Percentiles rank a stretch among this genome's conserved stretches.
Evolutionary conservation across 192 early-diverging fungal species (phyloP).

Genomic region (Backusella circina): DNA sequence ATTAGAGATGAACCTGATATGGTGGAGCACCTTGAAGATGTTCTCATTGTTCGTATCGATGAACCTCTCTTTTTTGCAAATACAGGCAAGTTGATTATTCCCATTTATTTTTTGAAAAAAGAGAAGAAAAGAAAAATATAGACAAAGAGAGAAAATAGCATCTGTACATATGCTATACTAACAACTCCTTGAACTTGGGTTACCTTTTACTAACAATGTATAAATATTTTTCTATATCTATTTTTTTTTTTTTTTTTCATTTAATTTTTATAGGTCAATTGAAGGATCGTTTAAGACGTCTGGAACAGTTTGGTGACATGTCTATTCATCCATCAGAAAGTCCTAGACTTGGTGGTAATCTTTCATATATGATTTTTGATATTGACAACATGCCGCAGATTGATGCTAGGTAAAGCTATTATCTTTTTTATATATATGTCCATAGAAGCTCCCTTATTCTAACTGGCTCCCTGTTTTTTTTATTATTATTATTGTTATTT

Average conservation of each 20-base stretch:
- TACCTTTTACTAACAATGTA: not conserved
- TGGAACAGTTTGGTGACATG: slow-evolving; percentile 94
- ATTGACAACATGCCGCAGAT: slow-evolving; percentile 82
- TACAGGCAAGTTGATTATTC: slow-evolving; percentile 37
- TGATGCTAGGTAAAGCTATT: slow-evolving; percentile 80
- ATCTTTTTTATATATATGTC: not conserved
- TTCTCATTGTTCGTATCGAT: slow-evolving; percentile 85
- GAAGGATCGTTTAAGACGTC: slow-evolving; percentile 87
- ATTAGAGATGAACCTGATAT: slow-evolving; percentile 56
- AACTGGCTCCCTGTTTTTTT: not conserved
- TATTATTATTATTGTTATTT: not conserved
- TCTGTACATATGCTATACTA: not conserved
- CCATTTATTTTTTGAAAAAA: not conserved
- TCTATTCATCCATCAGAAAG: slow-evolving; percentile 92
- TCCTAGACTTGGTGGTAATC: slow-evolving; percentile 65
- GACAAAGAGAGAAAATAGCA: not conserved
- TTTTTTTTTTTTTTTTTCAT: not conserved
- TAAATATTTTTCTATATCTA: not conserved
- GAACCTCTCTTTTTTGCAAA: slow-evolving; percentile 98
- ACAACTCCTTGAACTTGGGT: not conserved
- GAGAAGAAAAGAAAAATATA: too few species aligned
- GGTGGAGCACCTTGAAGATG: slow-evolving; percentile 79
- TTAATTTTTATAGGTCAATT: slow-evolving; percentile 66
- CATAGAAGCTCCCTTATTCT: not conserved
- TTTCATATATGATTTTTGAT: slow-evolving; percentile 87